Evolutionary conservation across 2,329 filamentous ascomycete species (phyloP).

Genomic region (Phyllosticta paracitricarpa): DNA sequence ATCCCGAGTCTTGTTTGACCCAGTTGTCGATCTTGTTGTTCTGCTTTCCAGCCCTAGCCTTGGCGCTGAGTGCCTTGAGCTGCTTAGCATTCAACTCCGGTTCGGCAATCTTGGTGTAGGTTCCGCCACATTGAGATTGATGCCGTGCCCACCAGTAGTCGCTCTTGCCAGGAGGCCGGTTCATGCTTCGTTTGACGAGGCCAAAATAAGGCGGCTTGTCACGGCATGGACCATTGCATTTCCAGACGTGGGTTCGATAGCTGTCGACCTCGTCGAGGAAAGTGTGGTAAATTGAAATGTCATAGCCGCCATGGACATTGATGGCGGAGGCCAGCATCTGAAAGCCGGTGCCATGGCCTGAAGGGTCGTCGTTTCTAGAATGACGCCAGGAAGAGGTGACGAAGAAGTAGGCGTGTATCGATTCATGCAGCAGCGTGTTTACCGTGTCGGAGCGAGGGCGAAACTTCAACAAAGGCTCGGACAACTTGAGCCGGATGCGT

Average conservation of each 20-base stretch:
- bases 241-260: conserved; percentile 36
- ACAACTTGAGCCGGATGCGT: conserved; percentile 33
- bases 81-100: conserved; percentile 34
- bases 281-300: conserved; percentile 33
- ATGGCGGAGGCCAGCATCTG: conserved; percentile 35
- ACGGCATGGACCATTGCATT: conserved; percentile 33
- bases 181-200: conserved; percentile 37
- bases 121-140: conserved; percentile 31
- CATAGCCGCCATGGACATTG: conserved; percentile 33
- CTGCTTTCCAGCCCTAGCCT: conserved; percentile 32
- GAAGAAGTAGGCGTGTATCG: conserved; percentile 39
- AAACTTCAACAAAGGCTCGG: conserved; percentile 35
- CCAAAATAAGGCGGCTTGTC: conserved; percentile 32
- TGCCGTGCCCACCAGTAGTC: conserved; percentile 35
- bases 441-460: conserved; percentile 33
- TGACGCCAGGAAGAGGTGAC: conserved; percentile 34
- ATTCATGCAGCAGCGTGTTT: conserved; percentile 35
- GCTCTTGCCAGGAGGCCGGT: conserved; percentile 31
- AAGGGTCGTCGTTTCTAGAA: conserved; percentile 32
- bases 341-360: conserved; percentile 35
- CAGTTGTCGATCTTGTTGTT: conserved; percentile 36
- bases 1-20: conserved; percentile 18
- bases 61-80: conserved; percentile 26
- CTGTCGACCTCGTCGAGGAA: conserved; percentile 39
- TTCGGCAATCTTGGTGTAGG: conserved; percentile 32